These are phyloP conservation scores for Wickerhamiella domercqiae DNA, from an alignment of 805 yeast genomes.

Conservation along the genomic window DNA sequence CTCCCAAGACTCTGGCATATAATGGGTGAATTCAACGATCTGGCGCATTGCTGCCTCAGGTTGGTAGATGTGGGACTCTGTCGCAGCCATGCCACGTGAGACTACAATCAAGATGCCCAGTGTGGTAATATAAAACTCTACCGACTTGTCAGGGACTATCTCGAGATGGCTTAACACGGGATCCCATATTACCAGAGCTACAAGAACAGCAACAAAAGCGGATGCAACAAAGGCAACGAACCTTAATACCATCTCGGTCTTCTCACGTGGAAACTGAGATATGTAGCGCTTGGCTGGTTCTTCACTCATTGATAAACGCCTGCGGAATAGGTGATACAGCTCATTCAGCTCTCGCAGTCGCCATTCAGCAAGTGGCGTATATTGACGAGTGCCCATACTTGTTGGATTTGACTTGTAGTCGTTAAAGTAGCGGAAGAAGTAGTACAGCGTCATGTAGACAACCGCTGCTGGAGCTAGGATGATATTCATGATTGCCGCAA, in stretches of 20 bases:
- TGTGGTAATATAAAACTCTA: slow-evolving; percentile 72
- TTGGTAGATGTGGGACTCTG: slow-evolving; percentile 62
- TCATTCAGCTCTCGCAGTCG: slow-evolving; percentile 88
- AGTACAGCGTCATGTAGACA: slow-evolving; percentile 62
- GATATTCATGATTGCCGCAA: slow-evolving; percentile 78
- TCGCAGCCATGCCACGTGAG: slow-evolving; percentile 53
- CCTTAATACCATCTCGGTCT: slow-evolving; percentile 37
- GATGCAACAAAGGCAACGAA: slow-evolving; percentile 68
- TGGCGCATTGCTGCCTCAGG: slow-evolving; percentile 76
- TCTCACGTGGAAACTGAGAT: slow-evolving; percentile 82
- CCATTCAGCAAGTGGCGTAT: slow-evolving; percentile 93
- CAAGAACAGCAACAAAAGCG: slow-evolving; percentile 77
- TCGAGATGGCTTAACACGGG: slow-evolving; percentile 88
- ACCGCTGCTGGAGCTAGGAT: slow-evolving; percentile 76
- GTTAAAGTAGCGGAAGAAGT: slow-evolving; percentile 82
- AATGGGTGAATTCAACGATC: slow-evolving; percentile 80
- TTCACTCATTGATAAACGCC: slow-evolving; percentile 60
- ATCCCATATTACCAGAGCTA: slow-evolving; percentile 59
- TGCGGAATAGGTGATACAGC: slow-evolving; percentile 71
- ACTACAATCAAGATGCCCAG: slow-evolving; percentile 83
- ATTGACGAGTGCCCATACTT: slow-evolving; percentile 66
- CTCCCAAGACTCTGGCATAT: slow-evolving; percentile 76
- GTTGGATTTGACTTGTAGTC: slow-evolving; percentile 85
- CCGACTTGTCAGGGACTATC: slow-evolving; percentile 63
- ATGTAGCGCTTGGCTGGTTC: slow-evolving; percentile 72